A percentile compares a stretch with the other conserved stretches of the same genome.
phyloP scores from a whole-genome alignment of 2,329 filamentous ascomycete genomes.

The Stagonosporopsis cucurbitacearum region DNA sequence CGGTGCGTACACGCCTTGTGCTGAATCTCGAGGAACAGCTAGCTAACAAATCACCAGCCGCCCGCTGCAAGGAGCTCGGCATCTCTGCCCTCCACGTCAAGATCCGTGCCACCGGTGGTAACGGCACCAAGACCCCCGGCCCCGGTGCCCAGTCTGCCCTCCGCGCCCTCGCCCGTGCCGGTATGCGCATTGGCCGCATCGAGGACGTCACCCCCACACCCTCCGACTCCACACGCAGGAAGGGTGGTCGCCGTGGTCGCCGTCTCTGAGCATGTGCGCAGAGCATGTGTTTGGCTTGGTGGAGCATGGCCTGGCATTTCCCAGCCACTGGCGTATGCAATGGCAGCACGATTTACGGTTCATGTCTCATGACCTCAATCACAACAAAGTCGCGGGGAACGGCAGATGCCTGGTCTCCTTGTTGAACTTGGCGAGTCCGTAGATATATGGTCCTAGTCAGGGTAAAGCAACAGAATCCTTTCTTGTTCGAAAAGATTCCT shows the following conservation, averaged over 20 bases:
- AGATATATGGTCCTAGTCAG: conserved; percentile 36
- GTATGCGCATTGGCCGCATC: conserved; percentile 99
- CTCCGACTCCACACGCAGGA: conserved; percentile 98
- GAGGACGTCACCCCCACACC: conserved; percentile 99
- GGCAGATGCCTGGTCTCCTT: conserved; percentile 50
- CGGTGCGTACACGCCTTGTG: conserved; percentile 33
- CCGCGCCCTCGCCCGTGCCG: conserved; percentile 96
- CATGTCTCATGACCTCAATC: conserved; percentile 41
- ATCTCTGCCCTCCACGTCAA: conserved; percentile 99
- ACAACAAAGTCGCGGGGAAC: conserved; percentile 50
- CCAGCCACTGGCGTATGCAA: conserved; percentile 22
- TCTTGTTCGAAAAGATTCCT: conserved; percentile 45
- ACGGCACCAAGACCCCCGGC: conserved; percentile 99
- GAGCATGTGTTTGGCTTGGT: conserved; percentile 48
- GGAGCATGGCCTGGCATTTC: conserved; percentile 42
- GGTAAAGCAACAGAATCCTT: conserved; percentile 49
- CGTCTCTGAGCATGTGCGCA: conserved; percentile 79
- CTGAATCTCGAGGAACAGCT: not conserved
- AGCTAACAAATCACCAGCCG: conserved; percentile 57
- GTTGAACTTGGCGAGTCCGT: conserved; percentile 45
- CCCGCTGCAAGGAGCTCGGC: conserved; percentile 83
- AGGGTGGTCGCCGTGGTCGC: conserved; percentile 99
- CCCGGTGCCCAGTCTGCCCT: conserved; percentile 99
- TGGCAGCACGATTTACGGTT: conserved; percentile 43
- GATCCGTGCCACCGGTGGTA: conserved; percentile 99